phyloP scores from a whole-genome alignment of 805 yeast genomes.

The Myxozyma neotropica region DNA sequence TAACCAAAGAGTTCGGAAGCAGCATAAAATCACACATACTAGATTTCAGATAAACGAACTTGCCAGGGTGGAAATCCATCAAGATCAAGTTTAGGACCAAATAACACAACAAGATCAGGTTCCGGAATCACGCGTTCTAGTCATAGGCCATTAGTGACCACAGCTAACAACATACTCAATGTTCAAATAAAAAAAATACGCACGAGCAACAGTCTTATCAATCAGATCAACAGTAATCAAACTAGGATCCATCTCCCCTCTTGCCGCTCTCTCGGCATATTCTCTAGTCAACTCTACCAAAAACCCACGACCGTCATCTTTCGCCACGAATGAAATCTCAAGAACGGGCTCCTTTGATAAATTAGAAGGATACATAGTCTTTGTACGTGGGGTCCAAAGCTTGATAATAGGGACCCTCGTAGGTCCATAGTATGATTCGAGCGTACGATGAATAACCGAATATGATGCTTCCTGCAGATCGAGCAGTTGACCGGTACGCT shows the following conservation, averaged over 20 bases:
- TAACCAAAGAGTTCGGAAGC: not conserved
- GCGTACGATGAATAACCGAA: constrained; percentile 21
- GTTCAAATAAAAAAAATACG: constrained; percentile 44
- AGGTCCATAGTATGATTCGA: constrained; percentile 26
- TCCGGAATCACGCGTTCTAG: constrained; percentile 80
- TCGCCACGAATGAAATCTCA: constrained; percentile 66
- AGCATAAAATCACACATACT: constrained; percentile 15
- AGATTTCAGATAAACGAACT: constrained; percentile 83
- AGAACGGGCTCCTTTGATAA: constrained; percentile 46
- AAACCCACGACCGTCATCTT: constrained; percentile 85
- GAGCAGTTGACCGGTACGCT: constrained; percentile 42
- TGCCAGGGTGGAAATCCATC: constrained; percentile 99
- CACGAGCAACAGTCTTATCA: constrained; percentile 47
- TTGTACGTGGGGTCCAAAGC: constrained; percentile 20
- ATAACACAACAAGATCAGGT: constrained; percentile 83
- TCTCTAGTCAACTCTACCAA: constrained; percentile 86
- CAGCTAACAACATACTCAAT: not conserved
- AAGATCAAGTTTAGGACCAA: constrained; percentile 83
- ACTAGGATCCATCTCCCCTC: constrained; percentile 58
- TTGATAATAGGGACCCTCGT: constrained; percentile 11
- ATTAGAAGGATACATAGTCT: constrained; percentile 28
- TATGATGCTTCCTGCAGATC: constrained; percentile 15
- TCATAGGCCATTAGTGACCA: not conserved
- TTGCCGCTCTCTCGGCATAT: constrained; percentile 69
- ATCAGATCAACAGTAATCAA: constrained; percentile 77